Evolutionary conservation across 768 basidiomycete species (phyloP), one percentile per base, ranked within the genome.

Genomic region (Mycena sanguinolenta): DNA sequence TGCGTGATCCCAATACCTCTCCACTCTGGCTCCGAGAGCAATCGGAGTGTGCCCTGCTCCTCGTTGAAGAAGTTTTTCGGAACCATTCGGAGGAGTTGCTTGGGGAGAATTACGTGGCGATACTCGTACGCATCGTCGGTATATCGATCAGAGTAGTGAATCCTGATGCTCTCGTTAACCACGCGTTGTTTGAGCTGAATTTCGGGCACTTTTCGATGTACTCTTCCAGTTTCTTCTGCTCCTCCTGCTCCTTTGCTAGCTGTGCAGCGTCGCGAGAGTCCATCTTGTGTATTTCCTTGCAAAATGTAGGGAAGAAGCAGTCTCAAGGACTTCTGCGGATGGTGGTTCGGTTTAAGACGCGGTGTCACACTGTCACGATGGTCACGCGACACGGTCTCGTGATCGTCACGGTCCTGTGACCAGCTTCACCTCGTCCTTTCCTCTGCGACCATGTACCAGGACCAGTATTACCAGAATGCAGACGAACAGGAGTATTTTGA

Each of bases 71-170:
- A 91, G 32, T 91, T 86, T 79, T 96, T 95, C 6, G 97, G 98
- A 32, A 99, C 88, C 83, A 97, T 86, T 84, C 97, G 96, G 81
- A 98, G 87, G 73, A 99, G 90, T 66, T 93, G 94, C 79, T 98
- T 98, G 8, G 97, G 97, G 23, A 99, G 84, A 74, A 98, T 98
- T 74, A 99, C 97, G 81, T 99, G 97, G 66, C 95, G 93, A 79
- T 98, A 99, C 85, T 99, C 97, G 81, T 88, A 98, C 73, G 88
- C 83, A 80, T 97, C 95, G 81, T 99, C 97, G 10, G 94, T 89
- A 80, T 98, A 96, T 71, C 94, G 91, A 81, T 95, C 94, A 69
- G 95, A 96, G 78, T 96, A 96, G 77, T 95, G 92, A 75, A 96
- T 96, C 79, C 94, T 95, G 73, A 64, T 58, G 65, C 32, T 39